phyloP scores from a whole-genome alignment of 2,329 filamentous ascomycete genomes.

The Aspergillus neotritici region DNA sequence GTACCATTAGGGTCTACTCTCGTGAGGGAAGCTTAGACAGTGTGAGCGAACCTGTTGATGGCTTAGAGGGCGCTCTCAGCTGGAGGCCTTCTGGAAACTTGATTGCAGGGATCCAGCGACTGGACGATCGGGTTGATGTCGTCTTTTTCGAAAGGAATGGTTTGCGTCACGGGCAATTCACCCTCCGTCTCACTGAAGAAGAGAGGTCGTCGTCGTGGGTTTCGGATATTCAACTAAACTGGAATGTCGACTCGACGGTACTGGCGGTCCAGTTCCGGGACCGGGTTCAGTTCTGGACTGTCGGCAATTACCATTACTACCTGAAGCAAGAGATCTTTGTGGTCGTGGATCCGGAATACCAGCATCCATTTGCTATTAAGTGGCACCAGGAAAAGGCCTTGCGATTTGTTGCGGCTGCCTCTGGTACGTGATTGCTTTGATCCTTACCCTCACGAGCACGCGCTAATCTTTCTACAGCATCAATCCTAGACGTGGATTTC shows the following conservation, averaged over 20 bases:
- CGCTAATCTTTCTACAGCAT: constrained; percentile 25
- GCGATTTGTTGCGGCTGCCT: constrained; percentile 54
- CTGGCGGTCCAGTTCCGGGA: constrained; percentile 72
- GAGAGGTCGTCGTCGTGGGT: constrained; percentile 51
- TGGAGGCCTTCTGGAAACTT: constrained; percentile 91
- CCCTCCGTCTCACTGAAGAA: constrained; percentile 61
- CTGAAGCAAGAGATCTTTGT: constrained; percentile 78
- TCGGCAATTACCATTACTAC: constrained; percentile 97
- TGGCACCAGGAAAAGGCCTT: constrained; percentile 89
- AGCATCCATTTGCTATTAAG: constrained; percentile 28
- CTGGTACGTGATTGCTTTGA: constrained; percentile 33
- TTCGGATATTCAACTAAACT: constrained; percentile 62
- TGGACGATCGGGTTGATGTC: constrained; percentile 66
- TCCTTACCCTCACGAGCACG: constrained; percentile 4
- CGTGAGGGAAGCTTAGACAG: constrained; percentile 87
- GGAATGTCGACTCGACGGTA: constrained; percentile 90
- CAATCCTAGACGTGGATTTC: constrained; percentile 60
- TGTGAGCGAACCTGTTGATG: constrained; percentile 90
- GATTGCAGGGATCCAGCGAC: constrained; percentile 75
- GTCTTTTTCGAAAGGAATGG: constrained; percentile 97
- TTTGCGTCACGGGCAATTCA: constrained; percentile 91
- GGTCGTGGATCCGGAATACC: constrained; percentile 20
- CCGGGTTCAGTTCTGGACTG: constrained; percentile 88
- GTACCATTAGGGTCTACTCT: constrained; percentile 83
- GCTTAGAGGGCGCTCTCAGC: constrained; percentile 77